Base-by-base conservation (phyloP, 169 alveolate genomes). In the Plasmodium yoelii region DNA sequence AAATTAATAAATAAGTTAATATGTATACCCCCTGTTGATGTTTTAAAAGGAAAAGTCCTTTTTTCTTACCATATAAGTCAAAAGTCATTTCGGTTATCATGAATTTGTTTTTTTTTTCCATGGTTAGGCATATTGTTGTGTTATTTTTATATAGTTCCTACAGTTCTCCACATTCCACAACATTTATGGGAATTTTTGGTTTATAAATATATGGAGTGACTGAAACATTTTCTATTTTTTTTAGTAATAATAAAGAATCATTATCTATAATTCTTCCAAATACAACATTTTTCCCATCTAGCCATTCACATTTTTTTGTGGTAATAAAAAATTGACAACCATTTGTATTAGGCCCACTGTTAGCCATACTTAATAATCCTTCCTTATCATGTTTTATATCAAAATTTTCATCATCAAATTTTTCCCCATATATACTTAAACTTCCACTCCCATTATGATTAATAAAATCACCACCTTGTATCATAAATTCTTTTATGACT, bases 311-410 rank as follows among this genome's bases (percentile, higher is more conserved):
- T 77, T 95, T 91, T 80, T 92, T 96, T 56, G 99, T 96, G n/a
- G 99, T 97, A 69, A 98, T 96, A 94, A 97, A 97, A 95, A 98
- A 98, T 92, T 98, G 99, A 61, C 99, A 97, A 24, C 99, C 99
- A 87, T 97, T 97, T 56, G 98, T 96, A 87, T 97, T 95, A 26
- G 98, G 98, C 1, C 99, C 99, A 56, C 96, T 97, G 92, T 97
- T 97, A 24, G 98, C 97, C 99, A 97, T 97, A 8, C 98, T 96
- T 56, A 97, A 87, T 26, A 96, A 28, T 68, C 98, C 97, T 53
- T 95, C 94, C 12, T 95, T 95, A 24, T 95, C 96, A 90, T 97
- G 99, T 44, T 96, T 96, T 46, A 94, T 57, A 28, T 63, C 93
- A 92, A 97, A 96, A 88, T 96, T 97, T 80, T 98, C 99, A 88